A percentile compares a stretch with the other conserved stretches of the same genome.
These are phyloP conservation scores for Sporobolus alterniflorus DNA, from an alignment of 202 grass and related monocot genomes.

Conservation along the genomic window DNA sequence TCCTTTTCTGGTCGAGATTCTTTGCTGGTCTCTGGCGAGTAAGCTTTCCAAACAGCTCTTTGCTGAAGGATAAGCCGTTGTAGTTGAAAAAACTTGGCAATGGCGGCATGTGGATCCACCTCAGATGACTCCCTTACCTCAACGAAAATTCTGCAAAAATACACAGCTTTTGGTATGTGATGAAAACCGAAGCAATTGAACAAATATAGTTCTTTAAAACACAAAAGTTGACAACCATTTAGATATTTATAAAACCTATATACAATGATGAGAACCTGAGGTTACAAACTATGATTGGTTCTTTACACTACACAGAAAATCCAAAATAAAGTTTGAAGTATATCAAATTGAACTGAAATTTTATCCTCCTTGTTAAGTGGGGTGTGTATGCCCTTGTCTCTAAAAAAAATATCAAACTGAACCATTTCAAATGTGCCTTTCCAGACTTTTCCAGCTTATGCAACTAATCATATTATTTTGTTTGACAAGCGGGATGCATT, in stretches of 20 bases:
- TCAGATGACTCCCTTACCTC: constrained; percentile 66
- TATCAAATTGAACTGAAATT: not conserved
- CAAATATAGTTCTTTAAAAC: not conserved
- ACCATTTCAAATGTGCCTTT: not conserved
- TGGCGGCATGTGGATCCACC: constrained; percentile 64
- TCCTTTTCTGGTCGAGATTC: constrained; percentile 57
- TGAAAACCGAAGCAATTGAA: not conserved
- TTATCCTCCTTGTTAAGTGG: too few relatives aligned
- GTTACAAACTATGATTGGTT: not conserved
- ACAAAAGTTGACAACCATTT: not conserved
- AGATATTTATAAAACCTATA: not conserved
- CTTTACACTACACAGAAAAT: not conserved
- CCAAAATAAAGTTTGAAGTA: not conserved
- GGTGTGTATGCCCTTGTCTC: too few relatives aligned
- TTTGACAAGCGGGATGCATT: not conserved
- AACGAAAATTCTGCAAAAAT: constrained; percentile 76
- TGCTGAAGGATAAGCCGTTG: constrained; percentile 66
- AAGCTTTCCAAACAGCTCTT: too few relatives aligned
- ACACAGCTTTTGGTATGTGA: not conserved
- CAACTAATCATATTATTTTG: not conserved
- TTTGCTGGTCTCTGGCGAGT: too few relatives aligned
- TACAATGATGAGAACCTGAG: too few relatives aligned
- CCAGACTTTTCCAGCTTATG: not conserved
- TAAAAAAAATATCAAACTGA: too few relatives aligned
- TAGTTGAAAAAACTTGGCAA: constrained; percentile 90